Conservation (phyloP, 1,284 basidiomycete species). For the Tremellales sp. region DNA sequence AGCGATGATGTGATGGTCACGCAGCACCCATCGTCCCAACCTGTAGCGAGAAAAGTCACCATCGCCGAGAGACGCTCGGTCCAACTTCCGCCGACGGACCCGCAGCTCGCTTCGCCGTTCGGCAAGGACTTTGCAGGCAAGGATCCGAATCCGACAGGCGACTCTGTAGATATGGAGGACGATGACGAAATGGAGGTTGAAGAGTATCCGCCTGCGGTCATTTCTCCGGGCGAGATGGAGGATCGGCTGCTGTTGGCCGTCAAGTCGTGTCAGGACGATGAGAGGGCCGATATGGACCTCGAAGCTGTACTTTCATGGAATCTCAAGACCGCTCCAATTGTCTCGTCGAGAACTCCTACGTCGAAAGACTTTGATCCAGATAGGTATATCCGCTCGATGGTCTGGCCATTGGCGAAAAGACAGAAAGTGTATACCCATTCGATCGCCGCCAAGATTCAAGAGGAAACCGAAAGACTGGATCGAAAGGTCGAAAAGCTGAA, state of each 20-base stretch:
- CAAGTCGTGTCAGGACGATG: neutral
- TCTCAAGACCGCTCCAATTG: no score
- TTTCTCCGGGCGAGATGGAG: no score
- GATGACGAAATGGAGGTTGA: constrained; percentile 29
- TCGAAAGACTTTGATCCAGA: no score
- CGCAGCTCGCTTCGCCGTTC: constrained; percentile 26
- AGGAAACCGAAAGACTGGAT: constrained; percentile 53
- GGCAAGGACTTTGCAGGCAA: constrained; percentile 10
- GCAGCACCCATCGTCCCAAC: neutral
- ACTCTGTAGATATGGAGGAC: constrained; percentile 24
- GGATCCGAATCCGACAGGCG: constrained; percentile 26
- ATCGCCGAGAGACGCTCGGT: constrained; percentile 36
- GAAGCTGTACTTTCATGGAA: no score
- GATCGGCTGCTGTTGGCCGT: no score
- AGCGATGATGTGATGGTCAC: neutral
- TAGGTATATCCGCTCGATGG: constrained; percentile 14
- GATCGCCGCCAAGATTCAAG: no score
- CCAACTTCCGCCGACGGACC: constrained; percentile 20
- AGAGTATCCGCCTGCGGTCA: no score
- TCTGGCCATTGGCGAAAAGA: constrained; percentile 15
- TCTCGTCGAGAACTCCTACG: no score
- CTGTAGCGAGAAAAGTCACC: constrained; percentile 15
- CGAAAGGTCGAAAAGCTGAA: constrained; percentile 59
- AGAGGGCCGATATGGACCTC: no score
- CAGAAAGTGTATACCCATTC: no score